Evolutionary conservation across 176 grass and related monocot species (phyloP).

Genomic region (Stipa capillata): DNA sequence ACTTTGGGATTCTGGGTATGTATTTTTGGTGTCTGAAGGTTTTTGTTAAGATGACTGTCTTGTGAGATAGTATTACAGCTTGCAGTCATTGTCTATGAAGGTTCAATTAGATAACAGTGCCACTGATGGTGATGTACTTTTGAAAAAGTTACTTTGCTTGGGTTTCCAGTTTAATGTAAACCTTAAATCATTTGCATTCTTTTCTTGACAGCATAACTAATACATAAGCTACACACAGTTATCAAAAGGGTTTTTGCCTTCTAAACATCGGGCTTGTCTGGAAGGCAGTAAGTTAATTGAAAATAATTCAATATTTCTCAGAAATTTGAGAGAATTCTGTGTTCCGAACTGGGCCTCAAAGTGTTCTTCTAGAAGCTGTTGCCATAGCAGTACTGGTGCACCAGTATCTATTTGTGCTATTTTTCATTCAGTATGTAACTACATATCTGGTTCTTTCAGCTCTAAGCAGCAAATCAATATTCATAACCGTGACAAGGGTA

Average conservation of each 20-base stretch:
- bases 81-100: background rate
- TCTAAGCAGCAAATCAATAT: slow-evolving; percentile 32
- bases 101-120: background rate
- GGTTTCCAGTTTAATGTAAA: background rate
- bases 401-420: background rate
- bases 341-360: background rate
- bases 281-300: too few species aligned
- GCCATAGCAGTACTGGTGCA: background rate
- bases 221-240: background rate
- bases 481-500: slow-evolving; percentile 35
- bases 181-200: too few species aligned
- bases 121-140: background rate
- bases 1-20: background rate
- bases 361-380: background rate
- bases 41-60: background rate
- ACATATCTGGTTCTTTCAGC: slow-evolving; percentile 27
- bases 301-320: too few species aligned
- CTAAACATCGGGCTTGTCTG: background rate
- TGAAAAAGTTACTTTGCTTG: background rate
- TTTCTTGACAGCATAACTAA: background rate
- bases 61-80: background rate
- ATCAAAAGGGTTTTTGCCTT: background rate
- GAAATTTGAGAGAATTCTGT: too few species aligned
- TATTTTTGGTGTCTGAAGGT: background rate
- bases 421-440: slow-evolving; percentile 4